Evolutionary conservation across 2,329 filamentous ascomycete genomes (phyloP).

Genomic region (Cladosporium sp.): DNA sequence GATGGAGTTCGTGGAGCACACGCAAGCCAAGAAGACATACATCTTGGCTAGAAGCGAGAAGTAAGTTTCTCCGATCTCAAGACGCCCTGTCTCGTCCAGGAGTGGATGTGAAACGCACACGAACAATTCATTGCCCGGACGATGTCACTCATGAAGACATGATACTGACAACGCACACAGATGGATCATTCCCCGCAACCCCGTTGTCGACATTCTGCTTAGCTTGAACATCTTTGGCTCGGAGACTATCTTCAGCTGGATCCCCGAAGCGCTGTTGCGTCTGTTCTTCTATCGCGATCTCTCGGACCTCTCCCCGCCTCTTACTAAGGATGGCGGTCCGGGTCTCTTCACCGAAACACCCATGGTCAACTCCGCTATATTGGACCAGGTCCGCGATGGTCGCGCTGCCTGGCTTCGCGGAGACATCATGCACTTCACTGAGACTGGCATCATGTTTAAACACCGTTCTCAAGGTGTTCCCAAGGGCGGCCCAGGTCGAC

Average conservation of each 20-base stretch:
- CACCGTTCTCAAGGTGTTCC: conserved; percentile 68
- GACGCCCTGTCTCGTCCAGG: neutral
- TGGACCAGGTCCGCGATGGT: conserved; percentile 68
- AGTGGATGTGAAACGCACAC: neutral
- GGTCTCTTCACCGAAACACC: conserved; percentile 81
- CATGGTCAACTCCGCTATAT: conserved; percentile 80
- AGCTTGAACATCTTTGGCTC: conserved; percentile 75
- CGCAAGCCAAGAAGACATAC: conserved; percentile 63
- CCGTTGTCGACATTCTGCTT: conserved; percentile 68
- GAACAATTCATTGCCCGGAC: neutral
- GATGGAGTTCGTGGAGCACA: conserved; percentile 69
- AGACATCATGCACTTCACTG: conserved; percentile 65
- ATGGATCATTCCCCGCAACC: conserved; percentile 74
- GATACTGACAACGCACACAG: neutral
- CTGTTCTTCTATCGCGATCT: conserved; percentile 82
- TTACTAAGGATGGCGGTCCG: conserved; percentile 37
- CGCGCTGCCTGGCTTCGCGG: conserved; percentile 76
- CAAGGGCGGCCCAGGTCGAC: conserved; percentile 67
- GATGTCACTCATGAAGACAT: neutral
- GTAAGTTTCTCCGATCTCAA: neutral
- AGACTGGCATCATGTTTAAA: conserved; percentile 66
- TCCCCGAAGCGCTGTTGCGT: conserved; percentile 65
- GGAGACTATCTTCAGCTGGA: conserved; percentile 64
- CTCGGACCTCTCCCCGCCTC: conserved; percentile 63
- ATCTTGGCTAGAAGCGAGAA: conserved; percentile 59